These are phyloP conservation scores for Schwanniomyces yamadae DNA, from an alignment of 805 yeast genomes.

Conservation along the genomic window DNA sequence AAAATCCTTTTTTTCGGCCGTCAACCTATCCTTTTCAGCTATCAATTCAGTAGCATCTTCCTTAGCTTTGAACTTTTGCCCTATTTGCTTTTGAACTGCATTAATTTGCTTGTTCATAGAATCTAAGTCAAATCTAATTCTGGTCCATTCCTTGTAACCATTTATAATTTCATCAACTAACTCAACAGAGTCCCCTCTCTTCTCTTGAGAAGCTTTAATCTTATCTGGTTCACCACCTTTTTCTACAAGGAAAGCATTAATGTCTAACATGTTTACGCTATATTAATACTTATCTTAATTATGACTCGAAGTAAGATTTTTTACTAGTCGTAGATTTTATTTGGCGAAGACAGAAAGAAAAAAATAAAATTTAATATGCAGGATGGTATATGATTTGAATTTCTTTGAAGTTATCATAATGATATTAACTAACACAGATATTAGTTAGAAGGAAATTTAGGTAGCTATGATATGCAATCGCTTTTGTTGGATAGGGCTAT, in stretches of 20 bases:
- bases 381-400: neutral
- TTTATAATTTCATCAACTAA: conserved; percentile 91
- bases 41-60: conserved; percentile 88
- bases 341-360: too few species aligned
- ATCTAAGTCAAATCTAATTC: conserved; percentile 77
- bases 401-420: neutral
- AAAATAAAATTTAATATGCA: conserved; percentile 1
- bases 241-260: conserved; percentile 86
- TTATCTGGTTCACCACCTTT: conserved; percentile 95
- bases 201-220: conserved; percentile 84
- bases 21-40: conserved; percentile 74
- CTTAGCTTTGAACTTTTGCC: conserved; percentile 87
- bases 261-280: conserved; percentile 71
- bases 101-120: conserved; percentile 85
- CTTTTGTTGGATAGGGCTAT: conserved; percentile 34
- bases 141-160: conserved; percentile 92
- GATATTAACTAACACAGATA: neutral
- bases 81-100: conserved; percentile 90
- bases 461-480: conserved; percentile 32
- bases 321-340: too few species aligned
- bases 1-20: conserved; percentile 65
- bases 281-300: too few species aligned
- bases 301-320: too few species aligned
- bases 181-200: conserved; percentile 94
- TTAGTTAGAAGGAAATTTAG: neutral